Evolutionary conservation across 768 basidiomycete genomes (phyloP).

Genomic region (Russula vinacea): DNA sequence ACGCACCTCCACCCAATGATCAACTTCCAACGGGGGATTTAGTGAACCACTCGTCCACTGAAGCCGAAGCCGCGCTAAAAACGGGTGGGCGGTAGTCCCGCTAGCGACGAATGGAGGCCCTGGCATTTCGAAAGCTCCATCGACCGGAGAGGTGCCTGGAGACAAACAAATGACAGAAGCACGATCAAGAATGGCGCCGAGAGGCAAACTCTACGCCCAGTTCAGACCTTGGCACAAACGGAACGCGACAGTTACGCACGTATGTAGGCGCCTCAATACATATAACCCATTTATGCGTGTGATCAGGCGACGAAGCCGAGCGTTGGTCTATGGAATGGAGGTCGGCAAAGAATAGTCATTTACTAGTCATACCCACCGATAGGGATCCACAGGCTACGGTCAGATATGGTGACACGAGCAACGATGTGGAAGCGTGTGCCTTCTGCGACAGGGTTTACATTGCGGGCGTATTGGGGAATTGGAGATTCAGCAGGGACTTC

Average conservation of each 20-base stretch:
- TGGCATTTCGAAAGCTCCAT: constrained; percentile 36
- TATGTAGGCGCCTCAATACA: constrained; percentile 47
- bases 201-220: constrained; percentile 37
- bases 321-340: constrained; percentile 37
- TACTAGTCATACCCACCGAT: constrained; percentile 35
- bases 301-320: constrained; percentile 28
- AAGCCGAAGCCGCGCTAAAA: constrained; percentile 40
- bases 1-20: constrained; percentile 53
- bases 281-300: constrained; percentile 50
- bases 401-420: constrained; percentile 43
- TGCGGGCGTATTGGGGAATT: background rate
- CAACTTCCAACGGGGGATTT: constrained; percentile 44
- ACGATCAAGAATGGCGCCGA: constrained; percentile 37
- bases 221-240: constrained; percentile 1
- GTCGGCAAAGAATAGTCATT: background rate
- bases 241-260: constrained; percentile 36
- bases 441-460: constrained; percentile 18
- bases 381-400: constrained; percentile 46
- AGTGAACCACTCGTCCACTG: constrained; percentile 42
- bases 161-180: constrained; percentile 40
- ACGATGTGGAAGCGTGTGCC: constrained; percentile 48
- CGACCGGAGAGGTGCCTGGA: constrained; percentile 35
- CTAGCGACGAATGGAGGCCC: constrained; percentile 39
- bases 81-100: constrained; percentile 23
- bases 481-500: background rate